Evolutionary conservation across 495 filamentous ascomycete genomes (phyloP).

Genomic region (Pseudotulostoma volvatum): DNA sequence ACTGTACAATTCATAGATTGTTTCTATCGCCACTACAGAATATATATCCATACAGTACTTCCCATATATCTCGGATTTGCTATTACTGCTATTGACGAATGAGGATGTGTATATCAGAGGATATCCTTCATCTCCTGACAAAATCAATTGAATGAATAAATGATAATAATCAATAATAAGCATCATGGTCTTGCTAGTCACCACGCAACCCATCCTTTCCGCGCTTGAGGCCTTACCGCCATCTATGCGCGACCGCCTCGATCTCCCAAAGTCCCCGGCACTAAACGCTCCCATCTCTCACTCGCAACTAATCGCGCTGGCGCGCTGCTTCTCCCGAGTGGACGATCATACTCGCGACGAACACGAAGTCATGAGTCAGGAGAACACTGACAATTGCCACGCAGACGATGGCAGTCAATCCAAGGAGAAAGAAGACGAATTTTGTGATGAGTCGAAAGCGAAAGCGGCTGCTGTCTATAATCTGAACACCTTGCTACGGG

Average conservation of each 20-base stretch:
- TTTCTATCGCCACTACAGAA: no score
- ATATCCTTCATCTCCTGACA: background rate
- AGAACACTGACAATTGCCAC: slow-evolving; percentile 4
- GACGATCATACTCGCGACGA: background rate
- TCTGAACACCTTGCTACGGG: slow-evolving; percentile 52
- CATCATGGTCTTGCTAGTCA: slow-evolving; percentile 62
- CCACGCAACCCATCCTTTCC: slow-evolving; percentile 52
- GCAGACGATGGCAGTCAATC: slow-evolving; percentile 3
- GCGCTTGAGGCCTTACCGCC: slow-evolving; percentile 35
- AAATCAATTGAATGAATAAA: background rate
- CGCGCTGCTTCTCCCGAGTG: slow-evolving; percentile 31
- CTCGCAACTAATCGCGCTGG: slow-evolving; percentile 53
- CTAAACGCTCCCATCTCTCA: slow-evolving; percentile 65
- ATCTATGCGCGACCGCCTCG: slow-evolving; percentile 15
- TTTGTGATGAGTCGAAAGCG: background rate
- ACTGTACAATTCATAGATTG: no score
- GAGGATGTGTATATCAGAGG: background rate
- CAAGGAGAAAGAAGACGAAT: background rate
- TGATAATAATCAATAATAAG: background rate
- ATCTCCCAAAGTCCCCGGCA: slow-evolving; percentile 24
- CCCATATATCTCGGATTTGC: no score
- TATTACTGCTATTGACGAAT: no score
- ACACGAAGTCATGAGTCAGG: slow-evolving; percentile 8
- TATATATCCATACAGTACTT: no score
- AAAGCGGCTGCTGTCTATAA: slow-evolving; percentile 7